These are phyloP conservation scores for Fusarium vanettenii DNA, from an alignment of 2,329 filamentous ascomycete species.

Conservation along the genomic window DNA sequence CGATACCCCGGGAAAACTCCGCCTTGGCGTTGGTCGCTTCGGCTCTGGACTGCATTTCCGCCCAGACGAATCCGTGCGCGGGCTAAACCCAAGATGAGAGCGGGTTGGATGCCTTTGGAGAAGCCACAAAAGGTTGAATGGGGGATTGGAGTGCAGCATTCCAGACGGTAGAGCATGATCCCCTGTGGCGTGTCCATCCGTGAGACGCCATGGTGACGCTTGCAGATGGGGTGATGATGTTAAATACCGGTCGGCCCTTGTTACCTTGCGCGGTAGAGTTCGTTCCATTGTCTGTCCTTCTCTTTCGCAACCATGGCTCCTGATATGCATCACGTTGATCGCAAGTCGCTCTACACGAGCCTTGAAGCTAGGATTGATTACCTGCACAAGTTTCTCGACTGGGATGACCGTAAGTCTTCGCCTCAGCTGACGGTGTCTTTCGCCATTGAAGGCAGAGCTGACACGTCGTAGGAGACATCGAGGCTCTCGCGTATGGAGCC, in stretches of 20 bases:
- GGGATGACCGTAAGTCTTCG: slow-evolving; percentile 11
- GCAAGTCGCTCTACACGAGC: slow-evolving; percentile 26
- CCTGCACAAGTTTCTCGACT: slow-evolving; percentile 22
- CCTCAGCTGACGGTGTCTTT: background rate
- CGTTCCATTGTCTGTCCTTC: background rate
- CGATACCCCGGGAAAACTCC: background rate
- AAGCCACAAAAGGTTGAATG: background rate
- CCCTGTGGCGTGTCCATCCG: background rate
- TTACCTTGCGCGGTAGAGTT: background rate
- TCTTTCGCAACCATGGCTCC: background rate
- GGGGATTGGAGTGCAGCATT: background rate
- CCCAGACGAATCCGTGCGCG: background rate
- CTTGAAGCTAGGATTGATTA: slow-evolving; percentile 26
- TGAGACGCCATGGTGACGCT: background rate
- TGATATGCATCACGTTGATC: slow-evolving; percentile 13
- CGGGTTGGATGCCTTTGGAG: background rate
- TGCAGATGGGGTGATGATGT: background rate
- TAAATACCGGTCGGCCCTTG: background rate
- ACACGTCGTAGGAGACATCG: slow-evolving; percentile 5
- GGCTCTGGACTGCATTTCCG: background rate
- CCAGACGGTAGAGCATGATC: background rate
- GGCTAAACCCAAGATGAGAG: background rate
- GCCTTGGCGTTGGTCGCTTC: background rate
- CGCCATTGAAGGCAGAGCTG: background rate
- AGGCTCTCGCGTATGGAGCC: slow-evolving; percentile 21